A percentile compares a stretch with the other conserved stretches of the same genome.
These are phyloP conservation scores for Leccinum arenicola DNA, from an alignment of 768 basidiomycete genomes.

Conservation along the genomic window DNA sequence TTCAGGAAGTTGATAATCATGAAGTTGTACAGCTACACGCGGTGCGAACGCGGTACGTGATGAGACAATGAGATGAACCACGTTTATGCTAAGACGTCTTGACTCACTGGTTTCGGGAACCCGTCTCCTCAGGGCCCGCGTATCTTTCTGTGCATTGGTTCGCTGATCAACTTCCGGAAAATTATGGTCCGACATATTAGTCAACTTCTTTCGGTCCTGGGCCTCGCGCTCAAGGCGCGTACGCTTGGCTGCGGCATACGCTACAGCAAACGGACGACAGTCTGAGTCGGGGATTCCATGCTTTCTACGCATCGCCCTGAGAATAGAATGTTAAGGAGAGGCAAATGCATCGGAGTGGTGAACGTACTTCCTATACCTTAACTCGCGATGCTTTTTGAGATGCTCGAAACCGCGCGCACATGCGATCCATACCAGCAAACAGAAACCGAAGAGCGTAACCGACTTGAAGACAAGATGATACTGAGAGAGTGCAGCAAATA, in stretches of 20 bases:
- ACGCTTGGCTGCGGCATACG: constrained; percentile 69
- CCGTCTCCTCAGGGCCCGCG: constrained; percentile 39
- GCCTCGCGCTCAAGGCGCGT: constrained; percentile 53
- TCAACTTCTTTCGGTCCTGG: constrained; percentile 35
- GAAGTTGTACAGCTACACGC: constrained; percentile 23
- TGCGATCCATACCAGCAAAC: constrained; percentile 34
- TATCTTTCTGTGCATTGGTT: constrained; percentile 34
- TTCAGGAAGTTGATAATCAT: constrained; percentile 20
- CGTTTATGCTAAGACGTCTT: constrained; percentile 17
- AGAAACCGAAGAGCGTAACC: constrained; percentile 35
- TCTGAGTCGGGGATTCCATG: constrained; percentile 85
- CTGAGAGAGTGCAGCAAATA: constrained; percentile 32
- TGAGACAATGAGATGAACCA: constrained; percentile 28
- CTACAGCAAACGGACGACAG: constrained; percentile 81
- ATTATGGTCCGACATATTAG: constrained; percentile 25
- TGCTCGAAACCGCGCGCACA: constrained; percentile 41
- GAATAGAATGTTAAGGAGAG: constrained; percentile 14
- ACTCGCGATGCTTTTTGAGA: constrained; percentile 59
- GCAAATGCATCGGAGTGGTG: neutral
- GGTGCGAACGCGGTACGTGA: constrained; percentile 15
- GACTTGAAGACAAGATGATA: constrained; percentile 37
- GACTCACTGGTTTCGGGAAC: constrained; percentile 47
- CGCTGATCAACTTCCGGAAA: constrained; percentile 25
- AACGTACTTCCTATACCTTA: constrained; percentile 61
- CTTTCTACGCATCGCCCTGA: constrained; percentile 67